These are phyloP conservation scores for Ophiostoma sp. DNA, from an alignment of 2,329 filamentous ascomycete genomes.

Conservation along the genomic window DNA sequence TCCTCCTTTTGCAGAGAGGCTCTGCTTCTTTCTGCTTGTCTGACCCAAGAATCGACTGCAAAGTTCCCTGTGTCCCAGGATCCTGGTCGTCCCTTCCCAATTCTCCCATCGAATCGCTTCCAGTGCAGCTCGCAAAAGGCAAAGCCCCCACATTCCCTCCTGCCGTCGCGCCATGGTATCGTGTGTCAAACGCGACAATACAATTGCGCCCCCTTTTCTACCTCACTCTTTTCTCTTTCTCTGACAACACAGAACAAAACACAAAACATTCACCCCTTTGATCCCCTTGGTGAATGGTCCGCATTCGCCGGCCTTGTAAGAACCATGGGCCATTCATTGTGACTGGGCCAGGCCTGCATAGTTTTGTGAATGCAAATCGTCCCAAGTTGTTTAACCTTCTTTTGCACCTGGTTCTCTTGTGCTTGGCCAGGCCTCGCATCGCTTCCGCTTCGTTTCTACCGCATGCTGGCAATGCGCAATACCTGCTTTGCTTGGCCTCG, in stretches of 20 bases:
- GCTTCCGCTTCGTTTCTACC: background rate
- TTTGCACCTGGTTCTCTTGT: background rate
- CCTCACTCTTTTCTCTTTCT: background rate
- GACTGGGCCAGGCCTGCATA: background rate
- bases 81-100: background rate
- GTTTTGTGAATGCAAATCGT: conserved; percentile 8
- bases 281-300: background rate
- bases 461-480: background rate
- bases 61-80: background rate
- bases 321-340: background rate
- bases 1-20: background rate
- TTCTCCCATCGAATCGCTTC: background rate
- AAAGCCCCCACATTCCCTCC: background rate
- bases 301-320: background rate
- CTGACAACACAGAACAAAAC: background rate
- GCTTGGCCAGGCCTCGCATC: background rate
- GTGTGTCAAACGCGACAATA: conserved; percentile 4
- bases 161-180: conserved; percentile 22
- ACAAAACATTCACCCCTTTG: background rate
- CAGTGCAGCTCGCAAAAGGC: background rate
- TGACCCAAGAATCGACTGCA: background rate
- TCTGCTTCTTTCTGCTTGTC: too few relatives aligned
- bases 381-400: conserved; percentile 7
- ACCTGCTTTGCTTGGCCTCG: background rate
- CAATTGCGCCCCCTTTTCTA: conserved; percentile 2